phyloP scores from a whole-genome alignment of 805 yeast species.

The Torulaspora gathmanii region DNA sequence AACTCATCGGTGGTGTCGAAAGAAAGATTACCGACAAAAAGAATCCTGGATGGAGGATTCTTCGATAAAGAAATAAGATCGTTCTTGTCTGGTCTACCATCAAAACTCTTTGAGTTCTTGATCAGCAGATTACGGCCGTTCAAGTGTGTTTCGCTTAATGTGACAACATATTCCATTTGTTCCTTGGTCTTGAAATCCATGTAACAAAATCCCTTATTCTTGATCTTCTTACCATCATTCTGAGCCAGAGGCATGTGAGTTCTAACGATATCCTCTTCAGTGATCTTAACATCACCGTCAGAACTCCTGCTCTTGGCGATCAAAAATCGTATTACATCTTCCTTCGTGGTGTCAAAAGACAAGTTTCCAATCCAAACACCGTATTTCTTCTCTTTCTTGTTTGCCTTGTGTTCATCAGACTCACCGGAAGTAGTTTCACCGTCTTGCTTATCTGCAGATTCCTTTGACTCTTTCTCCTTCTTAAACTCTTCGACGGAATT shows the following conservation, averaged over 20 bases:
- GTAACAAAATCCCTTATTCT: slow-evolving; percentile 77
- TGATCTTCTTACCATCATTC: slow-evolving; percentile 55
- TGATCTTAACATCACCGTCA: slow-evolving; percentile 40
- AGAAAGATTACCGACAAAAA: slow-evolving; percentile 89
- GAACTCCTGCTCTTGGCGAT: slow-evolving; percentile 49
- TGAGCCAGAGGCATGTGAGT: slow-evolving; percentile 70
- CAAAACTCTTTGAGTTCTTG: slow-evolving; percentile 73
- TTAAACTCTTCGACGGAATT: slow-evolving; percentile 35
- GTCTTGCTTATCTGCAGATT: slow-evolving; percentile 35
- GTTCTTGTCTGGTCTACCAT: slow-evolving; percentile 74
- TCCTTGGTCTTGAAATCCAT: slow-evolving; percentile 65
- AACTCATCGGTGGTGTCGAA: slow-evolving; percentile 84
- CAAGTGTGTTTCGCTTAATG: slow-evolving; percentile 63
- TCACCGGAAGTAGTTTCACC: slow-evolving; percentile 26
- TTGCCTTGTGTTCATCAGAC: slow-evolving; percentile 14
- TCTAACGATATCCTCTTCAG: slow-evolving; percentile 61
- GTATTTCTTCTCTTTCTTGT: slow-evolving; percentile 38
- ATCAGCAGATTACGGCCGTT: slow-evolving; percentile 85
- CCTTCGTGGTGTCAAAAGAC: slow-evolving; percentile 75
- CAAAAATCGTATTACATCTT: slow-evolving; percentile 64
- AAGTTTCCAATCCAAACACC: slow-evolving; percentile 96
- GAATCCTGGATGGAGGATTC: slow-evolving; percentile 82
- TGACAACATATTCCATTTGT: slow-evolving; percentile 58
- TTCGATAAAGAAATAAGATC: slow-evolving; percentile 49
- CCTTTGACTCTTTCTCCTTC: slow-evolving; percentile 37